Percentiles rank a stretch among this genome's conserved stretches.
These are phyloP conservation scores for Rosa persica DNA, from an alignment of 306 rosid species.

Conservation along the genomic window DNA sequence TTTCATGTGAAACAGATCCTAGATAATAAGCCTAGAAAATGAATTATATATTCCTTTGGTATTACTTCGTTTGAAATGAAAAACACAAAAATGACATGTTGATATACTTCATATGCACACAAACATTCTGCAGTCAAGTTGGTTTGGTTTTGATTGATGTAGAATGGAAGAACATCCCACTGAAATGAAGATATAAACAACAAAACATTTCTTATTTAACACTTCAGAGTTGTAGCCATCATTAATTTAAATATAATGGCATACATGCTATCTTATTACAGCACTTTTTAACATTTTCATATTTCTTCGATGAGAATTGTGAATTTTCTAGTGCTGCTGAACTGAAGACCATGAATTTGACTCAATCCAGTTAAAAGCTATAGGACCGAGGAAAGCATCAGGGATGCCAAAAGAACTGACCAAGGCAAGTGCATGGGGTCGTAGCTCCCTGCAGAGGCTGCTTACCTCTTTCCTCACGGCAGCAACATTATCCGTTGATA, in stretches of 20 bases:
- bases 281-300: background rate
- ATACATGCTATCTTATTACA: background rate
- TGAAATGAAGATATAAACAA: background rate
- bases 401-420: slow-evolving; percentile 95
- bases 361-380: slow-evolving; percentile 81
- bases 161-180: background rate
- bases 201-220: background rate
- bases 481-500: slow-evolving; percentile 56
- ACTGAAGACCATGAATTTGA: slow-evolving; percentile 78
- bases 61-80: too few relatives aligned
- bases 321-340: slow-evolving; percentile 38
- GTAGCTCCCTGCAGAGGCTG: slow-evolving; percentile 63
- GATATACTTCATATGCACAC: too few relatives aligned
- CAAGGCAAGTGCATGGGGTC: slow-evolving; percentile 82
- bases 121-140: too few relatives aligned
- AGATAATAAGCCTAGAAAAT: too few relatives aligned
- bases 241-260: background rate
- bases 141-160: background rate
- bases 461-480: slow-evolving; percentile 76
- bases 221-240: background rate
- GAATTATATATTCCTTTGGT: too few relatives aligned
- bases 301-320: background rate
- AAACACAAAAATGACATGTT: too few relatives aligned
- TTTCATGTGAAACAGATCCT: too few relatives aligned
- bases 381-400: slow-evolving; percentile 81